phyloP scores from a whole-genome alignment of 768 basidiomycete species.

The Solioccasus polychromus region DNA sequence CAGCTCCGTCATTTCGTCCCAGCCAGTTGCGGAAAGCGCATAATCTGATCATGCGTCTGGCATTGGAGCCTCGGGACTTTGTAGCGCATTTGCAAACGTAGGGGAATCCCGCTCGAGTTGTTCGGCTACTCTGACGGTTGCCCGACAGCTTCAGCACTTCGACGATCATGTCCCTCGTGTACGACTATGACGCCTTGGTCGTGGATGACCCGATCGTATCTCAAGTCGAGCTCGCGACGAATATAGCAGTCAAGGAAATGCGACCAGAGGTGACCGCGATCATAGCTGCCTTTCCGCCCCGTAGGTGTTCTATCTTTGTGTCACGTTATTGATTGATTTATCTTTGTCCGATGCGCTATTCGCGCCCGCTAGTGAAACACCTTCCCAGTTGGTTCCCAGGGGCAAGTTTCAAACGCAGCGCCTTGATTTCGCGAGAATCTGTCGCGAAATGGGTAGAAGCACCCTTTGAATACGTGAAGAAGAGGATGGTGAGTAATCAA shows the following conservation, averaged over 20 bases:
- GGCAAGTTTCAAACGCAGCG: slow-evolving; percentile 18
- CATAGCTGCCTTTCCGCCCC: slow-evolving; percentile 13
- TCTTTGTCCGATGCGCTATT: background rate
- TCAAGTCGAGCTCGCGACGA: slow-evolving; percentile 11
- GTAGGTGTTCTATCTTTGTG: slow-evolving; percentile 8
- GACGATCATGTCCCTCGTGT: slow-evolving; percentile 23
- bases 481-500: slow-evolving; percentile 14
- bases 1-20: slow-evolving; percentile 28
- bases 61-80: slow-evolving; percentile 21
- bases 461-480: slow-evolving; percentile 25
- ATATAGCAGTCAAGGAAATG: slow-evolving; percentile 10
- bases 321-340: background rate
- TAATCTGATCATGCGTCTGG: slow-evolving; percentile 28
- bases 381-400: slow-evolving; percentile 25
- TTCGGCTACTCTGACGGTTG: background rate
- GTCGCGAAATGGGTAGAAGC: slow-evolving; percentile 13
- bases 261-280: slow-evolving; percentile 17
- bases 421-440: slow-evolving; percentile 6
- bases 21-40: slow-evolving; percentile 33
- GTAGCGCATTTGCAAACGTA: slow-evolving; percentile 22
- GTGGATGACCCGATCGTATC: slow-evolving; percentile 22
- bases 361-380: slow-evolving; percentile 9
- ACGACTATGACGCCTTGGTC: slow-evolving; percentile 18
- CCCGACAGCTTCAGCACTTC: slow-evolving; percentile 18
- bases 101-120: background rate